A percentile compares a stretch with the other conserved stretches of the same genome.
Evolutionary conservation across 208 protist genomes (phyloP).

Genomic region (Trypanosoma avium): DNA sequence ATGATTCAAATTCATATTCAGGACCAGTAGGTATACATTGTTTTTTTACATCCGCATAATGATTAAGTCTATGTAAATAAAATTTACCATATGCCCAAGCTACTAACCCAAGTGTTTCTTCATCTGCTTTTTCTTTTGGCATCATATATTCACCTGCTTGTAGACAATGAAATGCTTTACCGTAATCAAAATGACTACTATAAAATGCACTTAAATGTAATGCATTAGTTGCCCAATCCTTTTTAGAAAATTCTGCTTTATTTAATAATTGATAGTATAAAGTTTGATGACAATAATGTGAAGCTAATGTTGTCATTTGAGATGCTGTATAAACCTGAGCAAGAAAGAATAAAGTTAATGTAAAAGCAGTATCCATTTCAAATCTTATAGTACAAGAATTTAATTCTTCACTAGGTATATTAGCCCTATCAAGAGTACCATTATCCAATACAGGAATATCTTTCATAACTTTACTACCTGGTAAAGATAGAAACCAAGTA

Average conservation of each 20-base stretch:
- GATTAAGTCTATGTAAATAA: slow-evolving; percentile 62
- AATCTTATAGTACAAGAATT: slow-evolving; percentile 34
- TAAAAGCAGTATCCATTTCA: slow-evolving; percentile 79
- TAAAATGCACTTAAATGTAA: slow-evolving; percentile 86
- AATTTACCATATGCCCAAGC: slow-evolving; percentile 77
- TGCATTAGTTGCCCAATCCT: slow-evolving; percentile 84
- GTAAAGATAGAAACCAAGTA: slow-evolving; percentile 38
- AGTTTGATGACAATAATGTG: slow-evolving; percentile 85
- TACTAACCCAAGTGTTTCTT: slow-evolving; percentile 60
- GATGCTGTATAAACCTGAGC: slow-evolving; percentile 73
- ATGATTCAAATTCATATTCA: slow-evolving; percentile 28
- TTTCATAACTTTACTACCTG: slow-evolving; percentile 32
- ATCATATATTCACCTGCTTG: slow-evolving; percentile 77
- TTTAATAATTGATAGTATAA: slow-evolving; percentile 81
- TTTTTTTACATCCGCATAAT: slow-evolving; percentile 42
- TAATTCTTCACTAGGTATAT: slow-evolving; percentile 24
- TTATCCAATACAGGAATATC: slow-evolving; percentile 47
- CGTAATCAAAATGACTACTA: slow-evolving; percentile 61
- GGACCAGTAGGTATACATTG: slow-evolving; percentile 7
- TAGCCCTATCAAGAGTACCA: slow-evolving; percentile 34
- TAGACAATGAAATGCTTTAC: slow-evolving; percentile 82
- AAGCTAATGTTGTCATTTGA: slow-evolving; percentile 46
- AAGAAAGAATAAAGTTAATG: slow-evolving; percentile 83
- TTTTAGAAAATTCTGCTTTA: slow-evolving; percentile 72
- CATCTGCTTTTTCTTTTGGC: slow-evolving; percentile 45